Evolutionary conservation across 768 basidiomycete species (phyloP).

Genomic region (Obba rivulosa): DNA sequence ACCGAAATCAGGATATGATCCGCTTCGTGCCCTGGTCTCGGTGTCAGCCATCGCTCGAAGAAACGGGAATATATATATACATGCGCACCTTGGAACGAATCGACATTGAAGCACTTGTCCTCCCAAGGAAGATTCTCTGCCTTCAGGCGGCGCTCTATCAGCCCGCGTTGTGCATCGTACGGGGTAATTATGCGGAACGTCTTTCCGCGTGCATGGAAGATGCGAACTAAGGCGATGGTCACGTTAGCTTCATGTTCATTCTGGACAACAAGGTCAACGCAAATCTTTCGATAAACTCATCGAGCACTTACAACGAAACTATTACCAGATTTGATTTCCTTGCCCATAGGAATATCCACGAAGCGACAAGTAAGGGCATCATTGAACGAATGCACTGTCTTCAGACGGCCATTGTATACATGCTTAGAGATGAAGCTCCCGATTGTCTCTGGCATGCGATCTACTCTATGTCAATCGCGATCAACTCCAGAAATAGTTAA

Average conservation of each 20-base stretch:
- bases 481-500: background rate
- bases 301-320: slow-evolving; percentile 31
- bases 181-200: slow-evolving; percentile 28
- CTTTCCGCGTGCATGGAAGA: slow-evolving; percentile 11
- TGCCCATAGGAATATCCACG: slow-evolving; percentile 35
- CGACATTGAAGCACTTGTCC: slow-evolving; percentile 29
- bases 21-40: slow-evolving; percentile 26
- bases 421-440: slow-evolving; percentile 28
- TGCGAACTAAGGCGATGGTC: slow-evolving; percentile 17
- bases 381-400: slow-evolving; percentile 16
- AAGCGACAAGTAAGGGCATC: slow-evolving; percentile 24
- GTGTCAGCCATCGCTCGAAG: background rate
- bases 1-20: slow-evolving; percentile 28
- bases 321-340: slow-evolving; percentile 26
- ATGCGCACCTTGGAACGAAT: slow-evolving; percentile 29
- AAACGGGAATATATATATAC: background rate
- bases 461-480: slow-evolving; percentile 10
- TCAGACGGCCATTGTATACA: slow-evolving; percentile 24
- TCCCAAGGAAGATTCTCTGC: slow-evolving; percentile 16
- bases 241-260: slow-evolving; percentile 24
- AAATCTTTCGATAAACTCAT: background rate
- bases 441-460: slow-evolving; percentile 29
- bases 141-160: slow-evolving; percentile 22
- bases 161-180: slow-evolving; percentile 28
- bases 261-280: slow-evolving; percentile 13